Base-by-base conservation (phyloP, 2,329 filamentous ascomycete species). In the Calonectria multiphialidica region DNA sequence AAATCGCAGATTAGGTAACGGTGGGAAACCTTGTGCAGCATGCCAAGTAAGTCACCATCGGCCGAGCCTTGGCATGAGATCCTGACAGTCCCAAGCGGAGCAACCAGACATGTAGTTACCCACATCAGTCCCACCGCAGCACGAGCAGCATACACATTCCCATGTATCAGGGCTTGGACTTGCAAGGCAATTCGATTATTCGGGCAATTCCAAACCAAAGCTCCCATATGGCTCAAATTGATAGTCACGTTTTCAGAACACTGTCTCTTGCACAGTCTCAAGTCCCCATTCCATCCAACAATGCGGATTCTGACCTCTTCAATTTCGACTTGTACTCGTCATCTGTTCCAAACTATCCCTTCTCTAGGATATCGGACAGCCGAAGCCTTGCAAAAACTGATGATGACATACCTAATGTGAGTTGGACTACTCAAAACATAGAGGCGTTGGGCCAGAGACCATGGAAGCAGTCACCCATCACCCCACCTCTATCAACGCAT, bases 1-100 rank as follows among this genome's bases (percentile, higher is more conserved):
- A 25, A 59, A 59, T 40, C 35, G 6, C 53, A 59, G 53, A 40
- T 40, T 59, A 59, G 53, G 53, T 40, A 59, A 59, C 53, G 53
- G 33, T 4, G 53, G 53, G 21, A 59, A 59, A 59, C 53, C 53
- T 40, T 59, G 53, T 59, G 40, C 53, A 28, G 33, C 53, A 59
- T 59, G 53, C 53, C 53, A 59, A 59, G 53, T 59, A 59, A 59
- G 53, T 33, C 53, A 59, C 3, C 33, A 40, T 40, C 53, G 9
- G 4, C 16, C 53, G 33, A 23, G 53, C 18, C 53, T 59, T 59
- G 53, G 53, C 53, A 59, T 23, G 23, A 15, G 53, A 59, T 40
- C 53, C 28, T 59, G 23, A 59, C 53, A 40, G 10, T 18, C 33
- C 23, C 18, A 25, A 59, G 53, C 53, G 53, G 53, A 59, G 53